These are phyloP conservation scores for Thielaviopsis euricoi DNA, from an alignment of 2,329 filamentous ascomycete species.

Conservation along the genomic window DNA sequence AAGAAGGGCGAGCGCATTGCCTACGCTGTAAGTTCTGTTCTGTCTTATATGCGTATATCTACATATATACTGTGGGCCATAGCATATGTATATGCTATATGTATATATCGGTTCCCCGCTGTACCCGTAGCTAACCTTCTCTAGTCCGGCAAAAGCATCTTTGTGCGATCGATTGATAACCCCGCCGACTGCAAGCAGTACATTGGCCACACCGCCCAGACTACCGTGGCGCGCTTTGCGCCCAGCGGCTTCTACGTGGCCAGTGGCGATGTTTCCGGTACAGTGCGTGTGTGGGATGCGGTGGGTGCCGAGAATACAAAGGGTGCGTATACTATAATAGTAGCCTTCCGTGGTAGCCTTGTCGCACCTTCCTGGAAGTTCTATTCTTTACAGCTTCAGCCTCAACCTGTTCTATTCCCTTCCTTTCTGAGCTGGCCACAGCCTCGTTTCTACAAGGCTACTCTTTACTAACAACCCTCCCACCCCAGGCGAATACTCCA, in stretches of 20 bases:
- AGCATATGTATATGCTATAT: no score
- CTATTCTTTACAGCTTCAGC: not conserved
- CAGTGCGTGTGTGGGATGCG: conserved; percentile 84
- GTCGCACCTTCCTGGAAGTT: not conserved
- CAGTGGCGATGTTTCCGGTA: conserved; percentile 71
- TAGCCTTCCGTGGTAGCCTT: not conserved
- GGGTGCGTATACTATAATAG: conserved; percentile 26
- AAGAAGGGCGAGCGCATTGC: conserved; percentile 80
- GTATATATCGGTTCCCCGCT: no score
- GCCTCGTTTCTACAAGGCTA: not conserved
- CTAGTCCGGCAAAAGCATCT: conserved; percentile 90
- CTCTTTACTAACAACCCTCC: not conserved
- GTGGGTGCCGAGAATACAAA: conserved; percentile 74
- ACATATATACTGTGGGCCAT: no score
- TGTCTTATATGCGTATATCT: no score
- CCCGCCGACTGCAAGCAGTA: conserved; percentile 78
- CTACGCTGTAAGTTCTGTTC: conserved; percentile 72
- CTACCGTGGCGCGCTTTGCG: conserved; percentile 84
- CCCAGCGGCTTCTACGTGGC: conserved; percentile 92
- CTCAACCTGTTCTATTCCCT: not conserved
- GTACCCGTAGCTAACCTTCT: not conserved
- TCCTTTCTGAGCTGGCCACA: not conserved
- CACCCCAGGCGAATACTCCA: conserved; percentile 60
- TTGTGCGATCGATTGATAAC: conserved; percentile 85
- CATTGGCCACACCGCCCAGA: conserved; percentile 72